Conservation (phyloP, 176 grass and related monocot species). For the Zizania latifolia region DNA sequence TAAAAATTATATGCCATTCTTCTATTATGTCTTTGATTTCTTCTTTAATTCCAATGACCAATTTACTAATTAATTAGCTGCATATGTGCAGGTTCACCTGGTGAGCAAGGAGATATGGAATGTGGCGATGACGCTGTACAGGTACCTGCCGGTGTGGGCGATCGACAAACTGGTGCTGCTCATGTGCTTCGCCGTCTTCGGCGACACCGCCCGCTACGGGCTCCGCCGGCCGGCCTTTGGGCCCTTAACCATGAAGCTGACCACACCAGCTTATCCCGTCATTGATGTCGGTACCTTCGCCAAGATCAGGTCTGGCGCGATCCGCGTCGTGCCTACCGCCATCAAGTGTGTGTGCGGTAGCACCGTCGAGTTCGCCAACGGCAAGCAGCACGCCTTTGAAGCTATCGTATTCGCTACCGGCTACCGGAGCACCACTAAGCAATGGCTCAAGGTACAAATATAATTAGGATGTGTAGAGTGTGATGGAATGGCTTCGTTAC, state of each 20-base stretch:
- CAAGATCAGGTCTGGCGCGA: slow-evolving; percentile 52
- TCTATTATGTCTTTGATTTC: too few relatives aligned
- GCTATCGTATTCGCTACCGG: slow-evolving; percentile 77
- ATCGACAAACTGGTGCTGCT: slow-evolving; percentile 52
- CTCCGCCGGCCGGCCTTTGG: slow-evolving; percentile 48
- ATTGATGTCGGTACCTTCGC: slow-evolving; percentile 54
- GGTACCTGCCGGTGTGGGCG: slow-evolving; percentile 33
- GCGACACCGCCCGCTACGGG: slow-evolving; percentile 57
- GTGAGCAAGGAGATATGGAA: slow-evolving; percentile 63
- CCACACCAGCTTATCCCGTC: slow-evolving; percentile 40
- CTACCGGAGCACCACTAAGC: slow-evolving; percentile 45
- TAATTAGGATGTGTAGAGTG: too few relatives aligned
- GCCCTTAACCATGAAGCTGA: slow-evolving; percentile 55
- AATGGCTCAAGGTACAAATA: slow-evolving; percentile 59
- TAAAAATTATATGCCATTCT: too few relatives aligned
- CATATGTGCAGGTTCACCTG: slow-evolving; percentile 62
- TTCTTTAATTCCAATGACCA: too few relatives aligned
- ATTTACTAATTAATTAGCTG: too few relatives aligned
- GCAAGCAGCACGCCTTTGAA: slow-evolving; percentile 46
- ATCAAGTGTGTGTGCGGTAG: slow-evolving; percentile 32
- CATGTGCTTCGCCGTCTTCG: slow-evolving; percentile 45
- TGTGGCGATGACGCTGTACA: slow-evolving; percentile 43
- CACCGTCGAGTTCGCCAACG: slow-evolving; percentile 48
- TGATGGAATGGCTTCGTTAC: background rate
- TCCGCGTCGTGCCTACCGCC: slow-evolving; percentile 37